Evolutionary conservation across 148 eudicot species (phyloP), one percentile per base, ranked within the genome.

Genomic region (Drosera capensis): DNA sequence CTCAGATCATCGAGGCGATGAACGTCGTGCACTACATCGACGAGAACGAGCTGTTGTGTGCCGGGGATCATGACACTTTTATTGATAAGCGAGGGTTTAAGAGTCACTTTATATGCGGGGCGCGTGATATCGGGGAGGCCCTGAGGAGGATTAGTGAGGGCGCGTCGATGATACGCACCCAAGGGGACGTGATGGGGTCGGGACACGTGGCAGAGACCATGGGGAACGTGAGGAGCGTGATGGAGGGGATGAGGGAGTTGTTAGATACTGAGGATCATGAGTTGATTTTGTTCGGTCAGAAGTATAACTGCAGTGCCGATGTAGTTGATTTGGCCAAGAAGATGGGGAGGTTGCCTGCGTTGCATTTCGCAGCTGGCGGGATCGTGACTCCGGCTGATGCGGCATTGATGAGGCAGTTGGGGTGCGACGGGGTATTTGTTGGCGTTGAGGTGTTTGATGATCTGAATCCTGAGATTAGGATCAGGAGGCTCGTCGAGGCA

Each of bases 391-490:
- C 92, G 12, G 92, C 94, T 0, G 96, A 88, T 36, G 96, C 71
- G 0, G 96, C 96, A 8, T 37, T 88, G 22, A 80, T 83, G 94
- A 80, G 83, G 94, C 96, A 80, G 43, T 52, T 88, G 50, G 94
- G 96, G 0, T 83, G 96, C 52, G 94, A 88, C 45, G 96, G 96
- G 25, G 96, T 88, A 62, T 83, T 80, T 17, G 56, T 88, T 2
- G 94, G 86, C 1, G 44, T 64, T 0, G 86, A 82, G 26, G 64
- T 88, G 39, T 83, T 80, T 37, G 57, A 65, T 15, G 71, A 79
- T 55, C 18, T 50, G 7, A 77, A 79, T 20, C 94, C 96, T 3
- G 68, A 58, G 21, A 68, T 68, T 23, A 57, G 80, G 20, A 80
- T 74, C 2, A 52, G 90, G 29, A 86, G 79, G 0, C 74, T 83